Percentiles rank a stretch among this genome's conserved stretches.
Conservation (phyloP, 441 rosid species). For the Eruca vesicaria region DNA sequence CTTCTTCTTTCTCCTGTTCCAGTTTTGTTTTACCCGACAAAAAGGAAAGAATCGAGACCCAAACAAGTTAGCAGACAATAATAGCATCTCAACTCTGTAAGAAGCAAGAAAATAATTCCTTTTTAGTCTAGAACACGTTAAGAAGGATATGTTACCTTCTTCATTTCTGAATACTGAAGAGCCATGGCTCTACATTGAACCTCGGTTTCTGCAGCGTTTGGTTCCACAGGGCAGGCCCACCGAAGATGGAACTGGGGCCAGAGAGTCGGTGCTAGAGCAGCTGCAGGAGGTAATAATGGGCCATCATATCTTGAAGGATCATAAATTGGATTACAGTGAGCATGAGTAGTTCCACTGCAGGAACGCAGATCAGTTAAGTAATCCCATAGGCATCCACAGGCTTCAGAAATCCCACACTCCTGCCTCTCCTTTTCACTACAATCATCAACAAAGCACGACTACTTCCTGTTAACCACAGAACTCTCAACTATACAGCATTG, state of each 20-base stretch:
- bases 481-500: conserved; percentile 4
- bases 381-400: conserved; percentile 87
- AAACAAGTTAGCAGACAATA: background rate
- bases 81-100: background rate
- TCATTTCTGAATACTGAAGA: conserved; percentile 53
- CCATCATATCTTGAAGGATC: conserved; percentile 57
- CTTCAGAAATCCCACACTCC: conserved; percentile 60
- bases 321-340: conserved; percentile 80
- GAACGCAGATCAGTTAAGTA: conserved; percentile 79
- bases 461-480: background rate
- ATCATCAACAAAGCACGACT: conserved; percentile 13
- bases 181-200: conserved; percentile 64
- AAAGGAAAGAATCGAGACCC: conserved; percentile 6
- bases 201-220: conserved; percentile 72
- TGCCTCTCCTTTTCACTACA: conserved; percentile 94
- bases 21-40: background rate
- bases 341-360: conserved; percentile 56
- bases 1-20: conserved; percentile 73
- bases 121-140: background rate
- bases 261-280: conserved; percentile 90
- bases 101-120: background rate
- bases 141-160: conserved; percentile 49
- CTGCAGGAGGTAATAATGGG: conserved; percentile 81
- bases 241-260: conserved; percentile 98
- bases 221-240: conserved; percentile 91